phyloP scores from a whole-genome alignment of 73 alveolate species.

The Tetrahymena borealis region DNA sequence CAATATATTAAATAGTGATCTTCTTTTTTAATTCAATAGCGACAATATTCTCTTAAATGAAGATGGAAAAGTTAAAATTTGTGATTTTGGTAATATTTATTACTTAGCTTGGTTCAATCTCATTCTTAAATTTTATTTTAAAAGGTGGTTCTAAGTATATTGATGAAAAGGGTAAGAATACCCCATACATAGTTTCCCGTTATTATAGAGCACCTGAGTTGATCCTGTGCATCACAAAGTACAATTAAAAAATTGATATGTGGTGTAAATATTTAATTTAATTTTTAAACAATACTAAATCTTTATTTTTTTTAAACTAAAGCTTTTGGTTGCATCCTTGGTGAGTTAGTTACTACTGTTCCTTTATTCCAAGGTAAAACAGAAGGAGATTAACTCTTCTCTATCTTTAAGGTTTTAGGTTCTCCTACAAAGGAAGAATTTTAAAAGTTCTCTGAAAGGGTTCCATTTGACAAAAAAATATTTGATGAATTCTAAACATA shows the following conservation, averaged over 20 bases:
- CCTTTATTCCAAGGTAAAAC: conserved; percentile 68
- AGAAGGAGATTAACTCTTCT: conserved; percentile 55
- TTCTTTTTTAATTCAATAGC: background rate
- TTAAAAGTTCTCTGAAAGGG: conserved; percentile 5
- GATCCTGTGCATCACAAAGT: conserved; percentile 53
- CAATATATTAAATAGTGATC: background rate
- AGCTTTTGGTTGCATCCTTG: conserved; percentile 66
- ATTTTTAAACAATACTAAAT: background rate
- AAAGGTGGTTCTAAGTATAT: conserved; percentile 23
- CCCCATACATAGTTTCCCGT: conserved; percentile 60
- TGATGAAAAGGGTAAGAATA: conserved; percentile 4
- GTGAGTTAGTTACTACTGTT: conserved; percentile 50
- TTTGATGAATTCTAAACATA: conserved; percentile 9
- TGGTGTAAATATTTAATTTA: conserved; percentile 9
- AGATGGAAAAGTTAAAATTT: conserved; percentile 23
- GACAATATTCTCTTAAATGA: conserved; percentile 21
- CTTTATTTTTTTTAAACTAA: background rate
- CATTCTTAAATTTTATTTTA: background rate
- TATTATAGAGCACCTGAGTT: conserved; percentile 69
- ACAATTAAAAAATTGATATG: conserved; percentile 55
- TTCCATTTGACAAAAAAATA: conserved; percentile 22
- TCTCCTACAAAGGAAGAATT: conserved; percentile 28
- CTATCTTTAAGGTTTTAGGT: conserved; percentile 53
- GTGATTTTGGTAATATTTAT: conserved; percentile 21
- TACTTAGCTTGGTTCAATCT: background rate